phyloP scores from a whole-genome alignment of 177 flowering plant genomes.

The Vitis hybrid region DNA sequence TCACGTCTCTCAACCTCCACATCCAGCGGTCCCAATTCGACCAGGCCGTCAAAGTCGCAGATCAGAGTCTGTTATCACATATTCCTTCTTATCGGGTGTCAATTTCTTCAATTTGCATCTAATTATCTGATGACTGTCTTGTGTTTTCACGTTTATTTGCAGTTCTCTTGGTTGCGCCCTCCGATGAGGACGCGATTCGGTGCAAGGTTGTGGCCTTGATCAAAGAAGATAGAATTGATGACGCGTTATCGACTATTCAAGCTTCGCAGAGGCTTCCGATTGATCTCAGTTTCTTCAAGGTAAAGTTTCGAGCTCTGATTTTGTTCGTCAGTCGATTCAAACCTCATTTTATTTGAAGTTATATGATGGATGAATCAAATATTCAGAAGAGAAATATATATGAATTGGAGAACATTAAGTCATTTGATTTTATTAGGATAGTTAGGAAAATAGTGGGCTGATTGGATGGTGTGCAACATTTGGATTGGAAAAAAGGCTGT shows the following conservation, averaged over 20 bases:
- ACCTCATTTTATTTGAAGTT: too few relatives aligned
- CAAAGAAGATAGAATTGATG: conserved; percentile 59
- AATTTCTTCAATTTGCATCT: neutral
- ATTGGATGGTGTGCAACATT: too few relatives aligned
- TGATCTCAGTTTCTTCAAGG: conserved; percentile 74
- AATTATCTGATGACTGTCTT: neutral
- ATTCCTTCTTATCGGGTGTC: neutral
- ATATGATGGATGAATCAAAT: too few relatives aligned
- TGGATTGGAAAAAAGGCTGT: too few relatives aligned
- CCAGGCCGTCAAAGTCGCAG: conserved; percentile 75
- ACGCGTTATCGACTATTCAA: conserved; percentile 58
- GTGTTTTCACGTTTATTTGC: conserved; percentile 6
- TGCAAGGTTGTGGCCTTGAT: conserved; percentile 87
- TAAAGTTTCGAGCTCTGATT: conserved; percentile 6
- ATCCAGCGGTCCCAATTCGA: conserved; percentile 59
- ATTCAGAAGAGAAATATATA: too few relatives aligned
- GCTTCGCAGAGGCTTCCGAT: conserved; percentile 34
- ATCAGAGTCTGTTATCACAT: conserved; percentile 54
- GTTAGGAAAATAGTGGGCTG: too few relatives aligned
- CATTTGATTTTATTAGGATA: too few relatives aligned
- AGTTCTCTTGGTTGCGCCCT: conserved; percentile 69
- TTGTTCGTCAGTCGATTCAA: too few relatives aligned
- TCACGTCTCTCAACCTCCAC: conserved; percentile 72
- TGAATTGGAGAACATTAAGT: too few relatives aligned
- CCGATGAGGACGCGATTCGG: conserved; percentile 82